phyloP scores from a whole-genome alignment of 140 eudicot species.

The Oenanthe javanica region DNA sequence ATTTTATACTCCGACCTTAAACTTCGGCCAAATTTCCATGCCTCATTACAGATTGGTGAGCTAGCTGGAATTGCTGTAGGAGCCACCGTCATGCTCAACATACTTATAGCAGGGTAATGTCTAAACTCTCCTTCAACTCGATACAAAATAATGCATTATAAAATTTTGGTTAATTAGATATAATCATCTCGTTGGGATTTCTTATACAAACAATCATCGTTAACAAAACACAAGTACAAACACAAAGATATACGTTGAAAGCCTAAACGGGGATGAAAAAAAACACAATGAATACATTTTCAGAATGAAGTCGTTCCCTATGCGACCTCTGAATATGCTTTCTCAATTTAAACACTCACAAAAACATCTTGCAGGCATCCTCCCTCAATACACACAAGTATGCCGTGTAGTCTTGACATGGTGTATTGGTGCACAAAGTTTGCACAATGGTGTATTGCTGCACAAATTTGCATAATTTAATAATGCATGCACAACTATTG shows the following conservation, averaged over 20 bases:
- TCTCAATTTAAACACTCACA: too few relatives aligned
- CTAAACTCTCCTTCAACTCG: conserved; percentile 6
- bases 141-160: background rate
- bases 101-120: conserved; percentile 98
- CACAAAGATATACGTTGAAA: background rate
- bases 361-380: too few relatives aligned
- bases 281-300: too few relatives aligned
- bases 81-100: conserved; percentile 97
- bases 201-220: background rate
- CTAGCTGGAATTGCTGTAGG: conserved; percentile 97
- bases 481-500: too few relatives aligned
- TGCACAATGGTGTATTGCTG: background rate
- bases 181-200: background rate
- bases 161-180: background rate
- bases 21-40: background rate
- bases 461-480: background rate
- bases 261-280: too few relatives aligned
- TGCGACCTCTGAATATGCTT: too few relatives aligned
- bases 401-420: background rate
- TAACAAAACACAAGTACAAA: background rate
- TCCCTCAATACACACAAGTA: background rate
- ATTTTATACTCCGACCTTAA: conserved; percentile 7
- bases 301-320: too few relatives aligned
- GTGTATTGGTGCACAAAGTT: too few relatives aligned
- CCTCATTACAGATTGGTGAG: conserved; percentile 73